Conservation (phyloP, 2,329 filamentous ascomycete species). For the Colletotrichum melonis region DNA sequence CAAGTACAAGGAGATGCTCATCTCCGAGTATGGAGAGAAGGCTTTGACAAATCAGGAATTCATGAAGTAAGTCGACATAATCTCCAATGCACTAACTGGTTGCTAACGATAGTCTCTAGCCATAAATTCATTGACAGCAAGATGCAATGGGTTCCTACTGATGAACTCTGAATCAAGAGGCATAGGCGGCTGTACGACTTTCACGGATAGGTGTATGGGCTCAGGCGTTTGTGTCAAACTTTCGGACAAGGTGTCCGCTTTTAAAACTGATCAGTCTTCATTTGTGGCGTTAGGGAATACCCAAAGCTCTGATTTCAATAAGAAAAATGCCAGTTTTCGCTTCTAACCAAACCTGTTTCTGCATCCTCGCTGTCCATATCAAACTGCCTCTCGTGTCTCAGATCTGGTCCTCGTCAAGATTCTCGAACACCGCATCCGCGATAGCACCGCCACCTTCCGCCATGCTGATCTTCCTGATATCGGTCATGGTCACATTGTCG, state of each 20-base stretch:
- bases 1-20: conserved; percentile 67
- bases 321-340: not conserved
- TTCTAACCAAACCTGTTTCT: not conserved
- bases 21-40: conserved; percentile 66
- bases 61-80: conserved; percentile 56
- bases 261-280: not conserved
- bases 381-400: not conserved
- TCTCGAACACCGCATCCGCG: not conserved
- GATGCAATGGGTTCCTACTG: conserved; percentile 45
- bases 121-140: conserved; percentile 53
- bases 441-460: not conserved
- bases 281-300: conserved; percentile 32
- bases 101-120: conserved; percentile 42
- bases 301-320: conserved; percentile 13
- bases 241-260: not conserved
- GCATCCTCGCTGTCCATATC: not conserved
- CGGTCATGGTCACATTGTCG: not conserved
- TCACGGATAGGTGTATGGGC: not conserved
- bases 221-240: conserved; percentile 3
- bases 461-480: not conserved
- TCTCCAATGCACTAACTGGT: not conserved
- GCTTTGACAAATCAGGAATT: conserved; percentile 63
- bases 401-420: too few relatives aligned
- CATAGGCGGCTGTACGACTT: not conserved
- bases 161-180: conserved; percentile 12